Conservation (phyloP, 345 rosid genomes). For the Aquilaria yunnanensis region DNA sequence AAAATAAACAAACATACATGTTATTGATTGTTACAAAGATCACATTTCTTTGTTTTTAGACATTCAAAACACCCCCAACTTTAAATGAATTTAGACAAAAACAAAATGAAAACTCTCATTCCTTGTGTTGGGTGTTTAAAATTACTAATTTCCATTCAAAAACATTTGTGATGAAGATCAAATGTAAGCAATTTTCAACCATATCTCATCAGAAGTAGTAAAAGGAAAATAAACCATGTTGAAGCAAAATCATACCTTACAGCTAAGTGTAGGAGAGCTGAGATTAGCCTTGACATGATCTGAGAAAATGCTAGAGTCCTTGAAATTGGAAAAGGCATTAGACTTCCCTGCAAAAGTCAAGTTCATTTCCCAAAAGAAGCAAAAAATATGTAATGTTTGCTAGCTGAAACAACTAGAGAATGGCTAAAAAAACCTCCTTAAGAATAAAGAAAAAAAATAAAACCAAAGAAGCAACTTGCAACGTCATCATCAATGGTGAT, state of each 20-base stretch:
- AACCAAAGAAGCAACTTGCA: constrained; percentile 59
- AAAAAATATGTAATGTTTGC: constrained; percentile 1
- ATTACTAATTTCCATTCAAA: too few species aligned
- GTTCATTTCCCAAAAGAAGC: not conserved
- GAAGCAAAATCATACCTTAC: constrained; percentile 39
- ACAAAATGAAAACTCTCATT: too few species aligned
- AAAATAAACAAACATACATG: not conserved
- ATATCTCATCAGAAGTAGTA: too few species aligned
- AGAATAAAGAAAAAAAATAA: constrained; percentile 50
- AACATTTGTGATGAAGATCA: not conserved
- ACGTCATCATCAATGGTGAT: constrained; percentile 39
- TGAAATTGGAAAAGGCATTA: constrained; percentile 47
- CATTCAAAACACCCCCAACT: too few species aligned
- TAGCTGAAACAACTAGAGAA: not conserved
- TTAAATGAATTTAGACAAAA: too few species aligned
- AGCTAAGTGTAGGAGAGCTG: constrained; percentile 42
- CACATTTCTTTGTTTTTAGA: too few species aligned
- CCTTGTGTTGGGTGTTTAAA: too few species aligned
- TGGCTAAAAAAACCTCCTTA: constrained; percentile 47
- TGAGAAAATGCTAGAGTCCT: constrained; percentile 63
- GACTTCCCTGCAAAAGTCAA: constrained; percentile 39
- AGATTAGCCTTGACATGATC: constrained; percentile 51
- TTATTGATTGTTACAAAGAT: too few species aligned
- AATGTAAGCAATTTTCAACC: not conserved
- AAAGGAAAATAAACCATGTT: not conserved